phyloP scores from a whole-genome alignment of 1,284 basidiomycete species.

The Violaceomyces palustris region DNA sequence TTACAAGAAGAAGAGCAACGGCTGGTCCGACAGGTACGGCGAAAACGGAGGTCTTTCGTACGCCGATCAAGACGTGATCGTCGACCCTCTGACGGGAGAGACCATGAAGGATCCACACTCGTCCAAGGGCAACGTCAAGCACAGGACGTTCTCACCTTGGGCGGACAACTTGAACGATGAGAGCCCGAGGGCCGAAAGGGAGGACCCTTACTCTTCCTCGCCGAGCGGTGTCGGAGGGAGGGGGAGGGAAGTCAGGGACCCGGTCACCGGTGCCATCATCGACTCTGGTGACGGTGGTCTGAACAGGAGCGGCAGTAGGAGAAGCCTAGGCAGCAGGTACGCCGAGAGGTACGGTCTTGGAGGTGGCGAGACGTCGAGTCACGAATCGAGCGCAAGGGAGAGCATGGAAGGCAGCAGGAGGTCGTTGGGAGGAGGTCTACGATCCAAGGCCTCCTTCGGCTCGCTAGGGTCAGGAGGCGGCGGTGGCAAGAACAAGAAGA shows the following conservation, averaged over 20 bases:
- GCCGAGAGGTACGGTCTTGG: slow-evolving; percentile 31
- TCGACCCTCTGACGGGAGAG: slow-evolving; percentile 34
- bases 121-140: slow-evolving; percentile 19
- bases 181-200: slow-evolving; percentile 29
- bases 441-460: too few species aligned
- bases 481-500: slow-evolving; percentile 15
- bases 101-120: slow-evolving; percentile 13
- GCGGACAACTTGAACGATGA: slow-evolving; percentile 29
- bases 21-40: slow-evolving; percentile 34
- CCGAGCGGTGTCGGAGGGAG: slow-evolving; percentile 6
- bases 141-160: slow-evolving; percentile 25
- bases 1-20: slow-evolving; percentile 29
- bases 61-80: slow-evolving; percentile 24
- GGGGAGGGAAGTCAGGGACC: slow-evolving; percentile 14
- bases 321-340: slow-evolving; percentile 28
- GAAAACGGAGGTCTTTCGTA: slow-evolving; percentile 14
- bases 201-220: slow-evolving; percentile 14
- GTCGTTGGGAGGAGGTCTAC: too few species aligned
- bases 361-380: slow-evolving; percentile 14
- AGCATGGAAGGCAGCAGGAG: too few species aligned
- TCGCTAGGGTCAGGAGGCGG: slow-evolving; percentile 13
- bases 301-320: not conserved
- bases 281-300: slow-evolving; percentile 9
- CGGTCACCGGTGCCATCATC: slow-evolving; percentile 29
- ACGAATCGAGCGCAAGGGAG: slow-evolving; percentile 25